Evolutionary conservation across 1,284 basidiomycete genomes (phyloP).

Genomic region (Puccinia polysora): DNA sequence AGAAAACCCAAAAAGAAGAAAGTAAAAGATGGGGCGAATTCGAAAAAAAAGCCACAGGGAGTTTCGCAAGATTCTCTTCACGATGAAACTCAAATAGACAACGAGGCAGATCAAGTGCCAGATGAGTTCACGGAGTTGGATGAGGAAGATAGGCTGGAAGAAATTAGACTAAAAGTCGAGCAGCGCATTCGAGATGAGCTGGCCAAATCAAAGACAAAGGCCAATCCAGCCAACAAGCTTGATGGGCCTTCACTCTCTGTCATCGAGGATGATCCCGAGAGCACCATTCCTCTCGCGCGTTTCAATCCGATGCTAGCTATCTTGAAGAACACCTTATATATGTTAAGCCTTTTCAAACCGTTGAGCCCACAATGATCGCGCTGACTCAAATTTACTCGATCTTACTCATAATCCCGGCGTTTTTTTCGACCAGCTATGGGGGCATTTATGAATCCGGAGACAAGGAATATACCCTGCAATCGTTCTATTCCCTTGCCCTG

Average conservation of each 20-base stretch:
- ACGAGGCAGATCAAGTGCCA: constrained; percentile 44
- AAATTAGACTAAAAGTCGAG: constrained; percentile 36
- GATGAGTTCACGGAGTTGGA: constrained; percentile 43
- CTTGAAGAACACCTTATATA: constrained; percentile 75
- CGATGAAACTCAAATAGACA: constrained; percentile 39
- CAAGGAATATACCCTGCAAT: constrained; percentile 77
- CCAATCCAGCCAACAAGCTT: background rate
- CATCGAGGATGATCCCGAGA: constrained; percentile 63
- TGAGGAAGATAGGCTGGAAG: constrained; percentile 41
- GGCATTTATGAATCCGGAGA: constrained; percentile 77
- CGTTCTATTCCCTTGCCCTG: constrained; percentile 70
- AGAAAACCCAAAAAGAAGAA: constrained; percentile 57
- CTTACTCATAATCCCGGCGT: no score
- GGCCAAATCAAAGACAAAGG: constrained; percentile 9
- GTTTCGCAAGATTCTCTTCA: constrained; percentile 35
- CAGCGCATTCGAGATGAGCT: constrained; percentile 26
- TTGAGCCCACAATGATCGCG: background rate
- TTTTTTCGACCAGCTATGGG: constrained; percentile 57
- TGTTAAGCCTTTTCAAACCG: constrained; percentile 56
- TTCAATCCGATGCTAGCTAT: constrained; percentile 90
- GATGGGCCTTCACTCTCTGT: background rate
- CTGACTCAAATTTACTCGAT: background rate
- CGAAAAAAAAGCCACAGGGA: constrained; percentile 53
- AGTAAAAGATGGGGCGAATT: constrained; percentile 54
- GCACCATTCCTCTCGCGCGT: constrained; percentile 68